Conservation (phyloP, 495 filamentous ascomycete species). For the Hyaloscypha variabilis region DNA sequence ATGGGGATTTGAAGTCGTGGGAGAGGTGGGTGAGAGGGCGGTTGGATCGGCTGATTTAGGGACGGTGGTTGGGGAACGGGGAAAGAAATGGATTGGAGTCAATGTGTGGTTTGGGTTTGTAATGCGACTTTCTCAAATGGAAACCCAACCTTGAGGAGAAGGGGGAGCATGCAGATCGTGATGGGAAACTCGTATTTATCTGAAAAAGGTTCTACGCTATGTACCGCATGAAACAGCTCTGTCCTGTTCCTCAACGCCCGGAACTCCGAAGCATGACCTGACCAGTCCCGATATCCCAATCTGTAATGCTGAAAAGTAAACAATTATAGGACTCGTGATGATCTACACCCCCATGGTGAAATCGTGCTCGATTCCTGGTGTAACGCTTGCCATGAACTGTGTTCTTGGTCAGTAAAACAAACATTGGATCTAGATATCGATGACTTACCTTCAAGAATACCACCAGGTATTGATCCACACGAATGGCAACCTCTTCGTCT, state of each 20-base stretch:
- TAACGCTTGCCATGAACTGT: slow-evolving; percentile 93
- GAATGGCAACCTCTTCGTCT: slow-evolving; percentile 85
- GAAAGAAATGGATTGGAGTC: slow-evolving; percentile 69
- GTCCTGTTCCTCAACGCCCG: not conserved
- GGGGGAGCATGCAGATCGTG: no score
- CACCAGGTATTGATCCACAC: slow-evolving; percentile 96
- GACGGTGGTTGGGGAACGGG: slow-evolving; percentile 57
- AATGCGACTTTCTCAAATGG: slow-evolving; percentile 17
- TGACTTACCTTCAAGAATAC: slow-evolving; percentile 82
- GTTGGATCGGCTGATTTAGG: slow-evolving; percentile 53
- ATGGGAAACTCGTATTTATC: no score
- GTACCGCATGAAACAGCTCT: not conserved
- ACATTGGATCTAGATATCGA: not conserved
- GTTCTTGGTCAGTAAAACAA: slow-evolving; percentile 11
- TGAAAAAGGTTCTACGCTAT: slow-evolving; percentile 6
- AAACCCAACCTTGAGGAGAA: not conserved
- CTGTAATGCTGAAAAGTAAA: slow-evolving; percentile 2
- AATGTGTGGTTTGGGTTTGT: slow-evolving; percentile 68
- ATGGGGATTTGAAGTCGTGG: slow-evolving; percentile 52
- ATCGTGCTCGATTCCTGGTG: slow-evolving; percentile 96
- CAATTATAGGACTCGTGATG: not conserved
- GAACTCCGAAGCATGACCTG: not conserved
- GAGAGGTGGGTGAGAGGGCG: slow-evolving; percentile 32
- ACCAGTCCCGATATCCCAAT: not conserved
- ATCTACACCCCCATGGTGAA: slow-evolving; percentile 92